Conservation (phyloP, 2,329 filamentous ascomycete species). For the Hymenoscyphus fraxineus region DNA sequence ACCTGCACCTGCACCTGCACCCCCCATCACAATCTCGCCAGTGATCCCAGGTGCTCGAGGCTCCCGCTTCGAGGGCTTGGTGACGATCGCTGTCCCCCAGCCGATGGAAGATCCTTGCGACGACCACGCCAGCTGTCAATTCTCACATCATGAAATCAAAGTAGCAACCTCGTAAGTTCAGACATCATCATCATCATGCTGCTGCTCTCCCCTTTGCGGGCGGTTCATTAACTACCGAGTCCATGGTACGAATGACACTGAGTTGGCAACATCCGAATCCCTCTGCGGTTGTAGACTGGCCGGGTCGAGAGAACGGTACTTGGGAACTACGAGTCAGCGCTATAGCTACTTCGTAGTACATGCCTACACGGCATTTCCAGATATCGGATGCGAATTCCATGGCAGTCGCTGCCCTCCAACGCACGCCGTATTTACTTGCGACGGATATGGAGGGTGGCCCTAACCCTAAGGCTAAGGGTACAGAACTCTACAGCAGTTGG, state of each 20-base stretch:
- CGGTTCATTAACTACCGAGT: background rate
- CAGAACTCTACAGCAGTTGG: background rate
- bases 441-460: background rate
- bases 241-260: background rate
- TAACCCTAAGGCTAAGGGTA: background rate
- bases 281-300: background rate
- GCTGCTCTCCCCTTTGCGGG: background rate
- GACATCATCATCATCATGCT: background rate
- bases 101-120: constrained; percentile 6
- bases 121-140: constrained; percentile 13
- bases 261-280: background rate
- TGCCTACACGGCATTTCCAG: background rate
- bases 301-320: background rate
- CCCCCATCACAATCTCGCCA: no score
- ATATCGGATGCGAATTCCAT: background rate
- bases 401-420: background rate
- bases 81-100: background rate
- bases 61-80: no score
- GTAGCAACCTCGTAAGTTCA: background rate
- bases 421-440: no score
- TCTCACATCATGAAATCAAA: constrained; percentile 9
- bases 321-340: background rate
- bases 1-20: no score
- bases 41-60: constrained; percentile 1
- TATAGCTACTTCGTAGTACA: no score